Conservation (phyloP, 2,329 filamentous ascomycete genomes). For the Talaromyces islandicus region DNA sequence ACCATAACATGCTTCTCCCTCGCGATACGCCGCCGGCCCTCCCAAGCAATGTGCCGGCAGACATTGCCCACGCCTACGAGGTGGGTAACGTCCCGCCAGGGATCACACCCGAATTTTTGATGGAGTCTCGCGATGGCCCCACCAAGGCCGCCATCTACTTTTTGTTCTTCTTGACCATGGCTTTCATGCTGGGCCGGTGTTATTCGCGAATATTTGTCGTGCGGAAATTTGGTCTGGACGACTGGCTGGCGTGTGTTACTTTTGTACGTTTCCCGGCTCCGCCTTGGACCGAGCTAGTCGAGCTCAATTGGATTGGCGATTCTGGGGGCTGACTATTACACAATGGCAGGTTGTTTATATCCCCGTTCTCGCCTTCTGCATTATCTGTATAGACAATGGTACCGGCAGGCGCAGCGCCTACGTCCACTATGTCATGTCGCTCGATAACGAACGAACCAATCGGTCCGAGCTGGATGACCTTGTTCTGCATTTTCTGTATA, state of each 20-base stretch:
- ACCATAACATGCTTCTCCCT: neutral
- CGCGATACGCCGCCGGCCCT: neutral
- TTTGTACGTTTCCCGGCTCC: constrained; percentile 29
- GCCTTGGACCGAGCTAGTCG: neutral
- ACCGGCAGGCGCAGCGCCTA: constrained; percentile 6
- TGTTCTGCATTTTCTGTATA: constrained; percentile 48
- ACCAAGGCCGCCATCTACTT: constrained; percentile 24
- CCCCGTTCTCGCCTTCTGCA: constrained; percentile 5
- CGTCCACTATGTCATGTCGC: constrained; percentile 8
- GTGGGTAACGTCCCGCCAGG: constrained; percentile 21
- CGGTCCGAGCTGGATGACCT: constrained; percentile 46
- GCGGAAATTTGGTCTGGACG: constrained; percentile 41
- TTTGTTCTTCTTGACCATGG: constrained; percentile 20
- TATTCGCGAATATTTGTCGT: constrained; percentile 42
- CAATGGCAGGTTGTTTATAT: constrained; percentile 5
- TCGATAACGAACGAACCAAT: constrained; percentile 14
- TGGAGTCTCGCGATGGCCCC: constrained; percentile 21
- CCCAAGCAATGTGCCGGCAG: constrained; percentile 15
- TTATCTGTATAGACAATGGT: constrained; percentile 6
- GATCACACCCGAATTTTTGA: constrained; percentile 21
- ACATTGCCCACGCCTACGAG: constrained; percentile 22
- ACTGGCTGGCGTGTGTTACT: constrained; percentile 44
- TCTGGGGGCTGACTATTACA: neutral
- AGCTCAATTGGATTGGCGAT: neutral
- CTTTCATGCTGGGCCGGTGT: constrained; percentile 37